Conservation (phyloP, 495 filamentous ascomycete genomes). For the Parmelia sp. region DNA sequence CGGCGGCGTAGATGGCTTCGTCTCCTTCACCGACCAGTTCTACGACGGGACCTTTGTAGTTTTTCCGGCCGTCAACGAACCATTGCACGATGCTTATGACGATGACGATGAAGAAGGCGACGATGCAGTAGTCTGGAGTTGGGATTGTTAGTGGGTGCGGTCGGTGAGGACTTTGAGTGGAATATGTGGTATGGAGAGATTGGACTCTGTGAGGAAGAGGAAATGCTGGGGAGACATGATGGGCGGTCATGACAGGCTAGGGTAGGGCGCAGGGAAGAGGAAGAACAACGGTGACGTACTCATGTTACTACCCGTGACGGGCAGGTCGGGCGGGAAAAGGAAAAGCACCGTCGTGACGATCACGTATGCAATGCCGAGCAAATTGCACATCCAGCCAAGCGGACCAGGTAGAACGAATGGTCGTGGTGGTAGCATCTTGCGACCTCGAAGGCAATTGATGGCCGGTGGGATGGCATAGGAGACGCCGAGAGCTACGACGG, state of each 20-base stretch:
- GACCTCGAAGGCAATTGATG: slow-evolving; percentile 59
- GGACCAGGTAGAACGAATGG: slow-evolving; percentile 53
- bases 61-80: slow-evolving; percentile 66
- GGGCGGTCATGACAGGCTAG: background rate
- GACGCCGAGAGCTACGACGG: slow-evolving; percentile 63
- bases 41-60: slow-evolving; percentile 57
- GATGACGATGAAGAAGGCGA: slow-evolving; percentile 61
- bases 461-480: slow-evolving; percentile 67
- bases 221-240: background rate
- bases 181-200: background rate
- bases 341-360: slow-evolving; percentile 67
- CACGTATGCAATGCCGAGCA: slow-evolving; percentile 58
- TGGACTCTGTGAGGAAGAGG: background rate
- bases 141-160: background rate
- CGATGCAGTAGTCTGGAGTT: slow-evolving; percentile 57
- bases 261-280: background rate
- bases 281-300: slow-evolving; percentile 38
- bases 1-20: background rate
- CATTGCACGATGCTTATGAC: slow-evolving; percentile 60
- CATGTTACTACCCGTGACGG: slow-evolving; percentile 65
- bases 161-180: background rate
- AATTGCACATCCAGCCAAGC: slow-evolving; percentile 49
- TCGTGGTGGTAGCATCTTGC: slow-evolving; percentile 56
- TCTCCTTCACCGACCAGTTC: slow-evolving; percentile 35
- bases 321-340: slow-evolving; percentile 64